Base-by-base conservation (phyloP, 2,329 filamentous ascomycete species). In the Botrytis galanthina region DNA sequence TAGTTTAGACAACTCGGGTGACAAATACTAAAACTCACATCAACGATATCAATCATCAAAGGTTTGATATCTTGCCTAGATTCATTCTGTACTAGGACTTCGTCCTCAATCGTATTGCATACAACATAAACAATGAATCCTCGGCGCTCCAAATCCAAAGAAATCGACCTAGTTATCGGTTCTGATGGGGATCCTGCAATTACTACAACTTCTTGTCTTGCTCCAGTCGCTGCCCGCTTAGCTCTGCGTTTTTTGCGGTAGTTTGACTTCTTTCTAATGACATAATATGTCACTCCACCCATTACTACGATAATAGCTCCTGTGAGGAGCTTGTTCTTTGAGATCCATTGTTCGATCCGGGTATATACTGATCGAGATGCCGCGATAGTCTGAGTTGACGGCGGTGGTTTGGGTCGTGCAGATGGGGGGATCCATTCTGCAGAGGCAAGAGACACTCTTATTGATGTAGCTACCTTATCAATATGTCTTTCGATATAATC, bases 41-140 rank as follows among this genome's bases (percentile, higher is more conserved):
- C 91, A 12, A 91, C 92, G 51, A 97, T 90, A 79, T 98, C 94
- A 76, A 98, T 87, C 80, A 90, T 90, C 73, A 99, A 84, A 12
- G 95, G 90, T 75, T 92, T 89, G 76, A 98, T 92, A 80, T 98
- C 96, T 10, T 90, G 86, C 75, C 94, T 87, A n/a, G 90, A 88
- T 81, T 97, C 89, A 74, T 89, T 88, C 74, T 93, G 89, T 22
- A 98, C 90, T 76, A 92, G 84, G 51, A 91, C 86, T 81, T 98
- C 94, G 77, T 98, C 95, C 78, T 97, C 93, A 74, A 90, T 84
- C n/a, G 90, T 93, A 76, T 90, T 92, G 79, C 94, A 95, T 0
- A 97, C 93, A 74, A 99, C 87, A 82, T 94, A 99, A 73, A 98
- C 93, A 75, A 98, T 93, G 82, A 97, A 98, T 7, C 96, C 96